phyloP scores from a whole-genome alignment of 108 stramenopile genomes.

The Fistulifera pelliculosa region DNA sequence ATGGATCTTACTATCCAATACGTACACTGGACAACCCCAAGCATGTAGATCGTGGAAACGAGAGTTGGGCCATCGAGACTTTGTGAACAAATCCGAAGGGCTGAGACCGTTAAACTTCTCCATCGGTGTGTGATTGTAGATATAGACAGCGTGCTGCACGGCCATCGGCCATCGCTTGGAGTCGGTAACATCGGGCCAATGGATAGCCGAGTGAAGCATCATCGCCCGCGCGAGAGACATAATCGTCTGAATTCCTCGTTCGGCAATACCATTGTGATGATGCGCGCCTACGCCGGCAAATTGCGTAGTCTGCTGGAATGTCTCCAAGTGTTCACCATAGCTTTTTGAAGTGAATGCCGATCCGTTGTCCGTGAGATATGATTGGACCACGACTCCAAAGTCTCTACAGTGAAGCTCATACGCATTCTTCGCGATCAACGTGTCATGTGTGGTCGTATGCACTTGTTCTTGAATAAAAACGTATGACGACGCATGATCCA shows the following conservation, averaged over 20 bases:
- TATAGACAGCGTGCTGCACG: background rate
- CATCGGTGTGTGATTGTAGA: slow-evolving; percentile 5
- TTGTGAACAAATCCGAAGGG: slow-evolving; percentile 15
- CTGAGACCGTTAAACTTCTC: background rate
- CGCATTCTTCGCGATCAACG: slow-evolving; percentile 1
- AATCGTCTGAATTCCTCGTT: slow-evolving; percentile 24
- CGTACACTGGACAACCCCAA: slow-evolving; percentile 28
- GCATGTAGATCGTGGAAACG: slow-evolving; percentile 15
- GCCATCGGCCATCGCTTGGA: slow-evolving; percentile 5
- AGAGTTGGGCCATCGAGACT: slow-evolving; percentile 7
- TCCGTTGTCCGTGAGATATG: slow-evolving; percentile 15
- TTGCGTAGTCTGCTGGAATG: slow-evolving; percentile 18
- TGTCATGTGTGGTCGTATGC: slow-evolving; percentile 8
- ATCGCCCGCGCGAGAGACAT: slow-evolving; percentile 9
- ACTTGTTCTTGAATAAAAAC: slow-evolving; percentile 1
- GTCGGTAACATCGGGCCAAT: slow-evolving; percentile 14
- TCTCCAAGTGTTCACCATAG: background rate
- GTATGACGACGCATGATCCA: slow-evolving; percentile 18
- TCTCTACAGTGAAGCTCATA: slow-evolving; percentile 10
- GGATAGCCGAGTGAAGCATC: slow-evolving; percentile 24
- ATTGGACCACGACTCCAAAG: slow-evolving; percentile 5
- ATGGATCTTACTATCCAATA: slow-evolving; percentile 17
- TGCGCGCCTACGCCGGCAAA: slow-evolving; percentile 25
- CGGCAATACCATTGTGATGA: slow-evolving; percentile 24
- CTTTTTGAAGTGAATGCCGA: background rate